Evolutionary conservation across 495 filamentous ascomycete species (phyloP).

Genomic region (Penicillium nucicola): DNA sequence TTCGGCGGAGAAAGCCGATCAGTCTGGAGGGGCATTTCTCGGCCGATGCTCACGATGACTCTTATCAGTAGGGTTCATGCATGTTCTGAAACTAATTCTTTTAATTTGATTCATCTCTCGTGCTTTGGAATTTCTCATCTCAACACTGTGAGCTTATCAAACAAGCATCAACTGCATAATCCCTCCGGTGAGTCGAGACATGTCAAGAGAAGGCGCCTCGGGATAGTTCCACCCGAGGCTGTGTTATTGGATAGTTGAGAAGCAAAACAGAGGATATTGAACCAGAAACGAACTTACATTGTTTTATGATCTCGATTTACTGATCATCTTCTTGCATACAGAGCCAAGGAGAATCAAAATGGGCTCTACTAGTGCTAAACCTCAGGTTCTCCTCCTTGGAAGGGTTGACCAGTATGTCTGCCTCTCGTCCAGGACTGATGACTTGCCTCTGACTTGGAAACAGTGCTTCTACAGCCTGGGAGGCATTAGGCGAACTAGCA

Average conservation of each 20-base stretch:
- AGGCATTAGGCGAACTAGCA: constrained; percentile 46
- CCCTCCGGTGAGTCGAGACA: not conserved
- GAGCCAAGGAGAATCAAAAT: constrained; percentile 4
- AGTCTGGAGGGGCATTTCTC: no score
- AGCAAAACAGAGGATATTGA: no score
- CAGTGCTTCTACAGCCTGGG: constrained; percentile 37
- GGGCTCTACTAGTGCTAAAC: constrained; percentile 27
- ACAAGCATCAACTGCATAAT: not conserved
- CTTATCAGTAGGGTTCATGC: no score
- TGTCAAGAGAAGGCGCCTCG: constrained; percentile 7
- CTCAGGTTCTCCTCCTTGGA: constrained; percentile 56
- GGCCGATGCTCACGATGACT: no score
- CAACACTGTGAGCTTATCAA: no score
- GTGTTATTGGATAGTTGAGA: no score
- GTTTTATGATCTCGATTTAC: not conserved
- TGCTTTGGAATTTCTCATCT: no score
- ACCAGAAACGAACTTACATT: not conserved
- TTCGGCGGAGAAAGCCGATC: no score
- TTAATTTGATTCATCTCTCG: no score
- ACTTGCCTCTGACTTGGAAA: not conserved
- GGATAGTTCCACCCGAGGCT: not conserved
- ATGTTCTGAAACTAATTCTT: no score
- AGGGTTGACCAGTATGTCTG: constrained; percentile 32
- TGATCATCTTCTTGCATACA: not conserved
- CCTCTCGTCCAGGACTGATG: not conserved